Base-by-base conservation (phyloP, 768 basidiomycete genomes). In the Phlebiopsis flavidoalba region DNA sequence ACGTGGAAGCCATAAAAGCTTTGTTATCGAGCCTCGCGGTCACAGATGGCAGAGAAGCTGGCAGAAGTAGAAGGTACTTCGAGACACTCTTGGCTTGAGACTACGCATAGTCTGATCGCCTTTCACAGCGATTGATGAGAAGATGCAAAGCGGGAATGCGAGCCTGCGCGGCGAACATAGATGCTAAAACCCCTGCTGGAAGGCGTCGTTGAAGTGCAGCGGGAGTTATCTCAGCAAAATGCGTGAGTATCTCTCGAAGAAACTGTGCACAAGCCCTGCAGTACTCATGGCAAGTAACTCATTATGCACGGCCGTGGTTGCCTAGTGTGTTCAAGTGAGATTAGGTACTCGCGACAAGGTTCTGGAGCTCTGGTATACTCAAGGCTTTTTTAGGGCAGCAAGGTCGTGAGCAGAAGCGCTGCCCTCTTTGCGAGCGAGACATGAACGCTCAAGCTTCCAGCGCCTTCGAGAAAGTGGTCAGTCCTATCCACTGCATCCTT, bases 361-460 rank as follows among this genome's bases (percentile, higher is more conserved):
- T n/a, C n/a, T n/a, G 52, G 3, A 6, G 12, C 17, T 31, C 31
- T 36, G 31, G 31, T 19, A 53, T 35, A 7, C 21, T 53, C 59
- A 76, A 85, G n/a, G n/a, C 59, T 70, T 71, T 1, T 65, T 91
- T 33, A 77, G 93, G 45, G 73, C 76, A 15, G 71, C n/a, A 73
- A 0, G 91, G 89, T 36, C 83, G 82, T 68, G 75, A 78, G 53
- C 82, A 87, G 63, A 86, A 88, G 67, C 72, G 78, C 0, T 99
- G 96, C 67, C 77, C 82, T 11, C 86, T 85, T 8, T 98, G 96
- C 69, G 84, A 86, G 65, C 83, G 95, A 1, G 77, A 77, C 43
- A 74, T 98, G 68, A 75, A 81, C 21, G 79, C 81, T 26, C 67
- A 70, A 1, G 86, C 87, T 48, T 65, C 82, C 50, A 73, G 74